Conservation (phyloP, 2,329 filamentous ascomycete genomes). For the Fusarium coicis region DNA sequence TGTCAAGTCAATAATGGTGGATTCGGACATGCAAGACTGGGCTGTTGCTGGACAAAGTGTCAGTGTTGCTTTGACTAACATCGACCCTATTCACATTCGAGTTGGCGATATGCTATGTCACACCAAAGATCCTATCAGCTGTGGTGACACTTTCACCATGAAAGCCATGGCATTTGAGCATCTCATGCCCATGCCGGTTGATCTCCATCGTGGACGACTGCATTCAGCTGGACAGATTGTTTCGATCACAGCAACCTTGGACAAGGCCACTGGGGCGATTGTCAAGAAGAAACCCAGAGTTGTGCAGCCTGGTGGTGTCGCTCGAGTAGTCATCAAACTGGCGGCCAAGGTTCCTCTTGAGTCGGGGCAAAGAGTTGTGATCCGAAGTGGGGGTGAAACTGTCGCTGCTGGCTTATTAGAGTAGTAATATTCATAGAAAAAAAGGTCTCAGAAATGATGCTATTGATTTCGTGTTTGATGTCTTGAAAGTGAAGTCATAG, state of each 20-base stretch:
- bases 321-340: conserved; percentile 80
- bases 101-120: conserved; percentile 89
- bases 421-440: conserved; percentile 47
- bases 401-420: conserved; percentile 90
- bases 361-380: conserved; percentile 79
- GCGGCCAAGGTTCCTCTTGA: conserved; percentile 82
- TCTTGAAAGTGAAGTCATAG: background rate
- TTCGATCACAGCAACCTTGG: conserved; percentile 76
- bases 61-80: conserved; percentile 83
- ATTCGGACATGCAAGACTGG: conserved; percentile 81
- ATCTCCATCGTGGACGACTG: conserved; percentile 86
- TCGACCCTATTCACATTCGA: conserved; percentile 84
- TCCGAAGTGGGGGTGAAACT: conserved; percentile 83
- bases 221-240: conserved; percentile 81
- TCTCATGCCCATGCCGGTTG: conserved; percentile 86
- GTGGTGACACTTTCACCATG: conserved; percentile 78
- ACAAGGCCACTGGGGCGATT: conserved; percentile 80
- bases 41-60: conserved; percentile 92
- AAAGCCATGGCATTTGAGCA: conserved; percentile 92
- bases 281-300: conserved; percentile 87
- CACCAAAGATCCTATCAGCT: conserved; percentile 72
- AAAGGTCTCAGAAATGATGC: background rate
- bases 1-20: conserved; percentile 83
- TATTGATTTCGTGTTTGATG: background rate
- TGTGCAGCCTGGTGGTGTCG: conserved; percentile 81